Percentiles rank a stretch among this genome's conserved stretches.
Conservation (phyloP, 495 filamentous ascomycete species). For the Darksidea phi region DNA sequence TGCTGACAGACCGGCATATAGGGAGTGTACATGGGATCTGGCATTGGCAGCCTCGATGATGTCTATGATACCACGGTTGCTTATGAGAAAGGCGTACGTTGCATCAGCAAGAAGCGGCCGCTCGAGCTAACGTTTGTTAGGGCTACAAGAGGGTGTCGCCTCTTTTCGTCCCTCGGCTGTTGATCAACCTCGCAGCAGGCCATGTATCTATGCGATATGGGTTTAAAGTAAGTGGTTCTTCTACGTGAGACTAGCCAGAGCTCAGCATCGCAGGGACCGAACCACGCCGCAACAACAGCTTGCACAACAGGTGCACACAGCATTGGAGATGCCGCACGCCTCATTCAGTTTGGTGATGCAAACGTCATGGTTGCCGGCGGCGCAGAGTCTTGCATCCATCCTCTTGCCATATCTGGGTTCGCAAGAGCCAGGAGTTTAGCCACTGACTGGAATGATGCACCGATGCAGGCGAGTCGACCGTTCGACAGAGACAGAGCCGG, state of each 20-base stretch:
- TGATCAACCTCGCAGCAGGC: conserved; percentile 92
- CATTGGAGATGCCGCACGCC: conserved; percentile 85
- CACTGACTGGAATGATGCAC: conserved; percentile 74
- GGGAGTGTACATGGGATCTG: conserved; percentile 92
- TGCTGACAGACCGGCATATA: conserved; percentile 33
- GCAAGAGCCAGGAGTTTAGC: conserved; percentile 81
- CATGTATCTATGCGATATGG: conserved; percentile 92
- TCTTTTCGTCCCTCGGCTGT: conserved; percentile 83
- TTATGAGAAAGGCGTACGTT: conserved; percentile 67
- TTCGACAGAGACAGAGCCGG: conserved; percentile 81
- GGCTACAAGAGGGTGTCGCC: conserved; percentile 92
- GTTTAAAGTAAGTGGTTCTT: conserved; percentile 56
- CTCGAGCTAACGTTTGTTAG: conserved; percentile 42
- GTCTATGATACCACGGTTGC: conserved; percentile 77
- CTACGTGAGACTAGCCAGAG: neutral
- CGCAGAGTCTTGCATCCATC: conserved; percentile 93
- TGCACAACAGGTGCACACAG: conserved; percentile 95
- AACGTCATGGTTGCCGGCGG: conserved; percentile 94
- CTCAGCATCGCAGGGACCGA: conserved; percentile 64
- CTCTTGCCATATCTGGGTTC: conserved; percentile 88
- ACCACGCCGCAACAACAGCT: conserved; percentile 87
- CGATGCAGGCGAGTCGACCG: conserved; percentile 72
- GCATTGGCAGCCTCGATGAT: conserved; percentile 91
- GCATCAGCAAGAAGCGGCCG: neutral
- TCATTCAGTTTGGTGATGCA: conserved; percentile 87